These are phyloP conservation scores for Paralagenidium karlingii DNA, from an alignment of 352 stramenopile species.

Conservation along the genomic window DNA sequence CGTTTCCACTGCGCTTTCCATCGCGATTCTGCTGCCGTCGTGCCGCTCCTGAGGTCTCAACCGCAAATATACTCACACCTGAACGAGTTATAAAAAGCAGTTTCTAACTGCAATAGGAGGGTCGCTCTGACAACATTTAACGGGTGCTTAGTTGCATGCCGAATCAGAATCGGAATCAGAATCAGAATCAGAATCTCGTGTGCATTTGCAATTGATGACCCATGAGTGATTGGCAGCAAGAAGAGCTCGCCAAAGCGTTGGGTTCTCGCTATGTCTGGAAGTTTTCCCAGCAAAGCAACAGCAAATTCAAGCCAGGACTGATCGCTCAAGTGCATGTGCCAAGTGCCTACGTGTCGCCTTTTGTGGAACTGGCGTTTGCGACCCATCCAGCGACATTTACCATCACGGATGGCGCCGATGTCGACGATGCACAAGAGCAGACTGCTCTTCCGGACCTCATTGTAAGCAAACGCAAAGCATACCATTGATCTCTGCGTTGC, in stretches of 20 bases:
- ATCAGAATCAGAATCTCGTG: too few relatives aligned
- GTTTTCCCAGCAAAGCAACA: slow-evolving; percentile 11
- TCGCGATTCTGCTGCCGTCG: too few relatives aligned
- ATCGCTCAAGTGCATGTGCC: slow-evolving; percentile 20
- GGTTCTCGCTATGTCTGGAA: slow-evolving; percentile 23
- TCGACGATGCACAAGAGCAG: slow-evolving; percentile 6
- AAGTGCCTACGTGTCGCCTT: slow-evolving; percentile 24
- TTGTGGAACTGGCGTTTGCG: slow-evolving; percentile 28
- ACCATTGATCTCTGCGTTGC: not conserved
- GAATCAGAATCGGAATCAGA: too few relatives aligned
- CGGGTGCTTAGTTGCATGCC: too few relatives aligned
- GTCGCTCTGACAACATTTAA: too few relatives aligned
- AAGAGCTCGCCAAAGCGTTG: slow-evolving; percentile 19
- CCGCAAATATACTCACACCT: too few relatives aligned
- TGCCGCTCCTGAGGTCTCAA: too few relatives aligned
- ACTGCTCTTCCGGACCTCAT: slow-evolving; percentile 14
- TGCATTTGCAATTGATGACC: too few relatives aligned
- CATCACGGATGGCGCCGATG: slow-evolving; percentile 9
- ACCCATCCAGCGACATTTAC: slow-evolving; percentile 29
- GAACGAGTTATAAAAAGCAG: too few relatives aligned
- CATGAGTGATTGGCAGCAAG: slow-evolving; percentile 30
- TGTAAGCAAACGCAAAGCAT: slow-evolving; percentile 8
- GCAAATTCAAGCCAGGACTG: slow-evolving; percentile 15
- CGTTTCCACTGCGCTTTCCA: too few relatives aligned
- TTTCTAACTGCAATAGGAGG: too few relatives aligned